Percentiles rank a stretch among this genome's conserved stretches.
Evolutionary conservation across 192 early-diverging fungal species (phyloP).

Genomic region (Coemansia sp.): DNA sequence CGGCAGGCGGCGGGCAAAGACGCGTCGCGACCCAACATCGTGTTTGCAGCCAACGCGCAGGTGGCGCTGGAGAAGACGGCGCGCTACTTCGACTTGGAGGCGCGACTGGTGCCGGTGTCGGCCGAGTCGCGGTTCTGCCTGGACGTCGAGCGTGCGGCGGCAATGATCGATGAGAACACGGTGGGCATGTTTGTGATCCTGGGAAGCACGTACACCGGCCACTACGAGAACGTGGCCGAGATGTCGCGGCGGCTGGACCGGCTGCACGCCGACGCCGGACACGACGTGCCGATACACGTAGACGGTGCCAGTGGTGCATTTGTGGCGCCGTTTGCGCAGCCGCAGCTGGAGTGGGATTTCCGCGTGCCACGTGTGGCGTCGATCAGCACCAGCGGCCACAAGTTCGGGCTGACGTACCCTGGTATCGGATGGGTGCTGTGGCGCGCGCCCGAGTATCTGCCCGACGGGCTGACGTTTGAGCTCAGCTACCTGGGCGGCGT

Average conservation of each 20-base stretch:
- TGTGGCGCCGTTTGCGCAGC: constrained; percentile 80
- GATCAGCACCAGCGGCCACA: constrained; percentile 85
- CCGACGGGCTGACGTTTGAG: constrained; percentile 73
- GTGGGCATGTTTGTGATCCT: constrained; percentile 77
- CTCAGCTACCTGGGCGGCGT: constrained; percentile 72
- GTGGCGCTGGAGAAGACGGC: constrained; percentile 71
- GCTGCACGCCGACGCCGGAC: constrained; percentile 62
- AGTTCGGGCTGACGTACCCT: constrained; percentile 81
- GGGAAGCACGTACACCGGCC: constrained; percentile 80
- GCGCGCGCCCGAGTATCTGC: constrained; percentile 65
- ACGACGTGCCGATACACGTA: constrained; percentile 79
- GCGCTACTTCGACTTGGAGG: constrained; percentile 77
- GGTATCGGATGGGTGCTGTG: constrained; percentile 85
- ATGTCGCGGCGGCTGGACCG: constrained; percentile 64
- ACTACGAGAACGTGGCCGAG: constrained; percentile 73
- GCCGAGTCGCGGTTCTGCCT: constrained; percentile 58
- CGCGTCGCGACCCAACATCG: constrained; percentile 70
- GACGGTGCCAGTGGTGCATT: constrained; percentile 86
- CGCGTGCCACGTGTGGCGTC: constrained; percentile 67
- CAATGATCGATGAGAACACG: constrained; percentile 80
- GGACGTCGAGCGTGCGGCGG: constrained; percentile 62
- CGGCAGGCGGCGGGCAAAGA: constrained; percentile 64
- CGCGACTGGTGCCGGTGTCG: constrained; percentile 64
- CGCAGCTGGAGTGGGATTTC: constrained; percentile 75
- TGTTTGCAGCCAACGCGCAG: constrained; percentile 78